phyloP scores from a whole-genome alignment of 2,329 filamentous ascomycete genomes.

The Trichoderma sp. region DNA sequence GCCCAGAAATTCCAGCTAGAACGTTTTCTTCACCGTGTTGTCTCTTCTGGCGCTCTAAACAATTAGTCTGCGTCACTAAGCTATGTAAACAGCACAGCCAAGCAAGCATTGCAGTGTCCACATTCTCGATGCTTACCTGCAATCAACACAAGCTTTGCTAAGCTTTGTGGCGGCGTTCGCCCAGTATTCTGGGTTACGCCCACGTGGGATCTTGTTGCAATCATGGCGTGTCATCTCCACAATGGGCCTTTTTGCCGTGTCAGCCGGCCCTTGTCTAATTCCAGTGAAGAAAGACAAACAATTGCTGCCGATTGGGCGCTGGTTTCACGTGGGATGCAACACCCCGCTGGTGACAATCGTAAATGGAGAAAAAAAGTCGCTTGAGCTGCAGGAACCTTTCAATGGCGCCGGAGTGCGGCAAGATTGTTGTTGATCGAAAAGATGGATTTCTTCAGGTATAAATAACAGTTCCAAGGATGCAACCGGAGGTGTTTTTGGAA shows the following conservation, averaged over 20 bases:
- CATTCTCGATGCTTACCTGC: neutral
- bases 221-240: neutral
- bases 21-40: neutral
- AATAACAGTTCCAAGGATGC: neutral
- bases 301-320: neutral
- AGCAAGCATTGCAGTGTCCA: neutral
- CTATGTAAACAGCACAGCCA: neutral
- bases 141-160: neutral
- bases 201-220: neutral
- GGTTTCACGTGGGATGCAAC: neutral
- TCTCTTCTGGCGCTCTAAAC: neutral
- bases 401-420: neutral
- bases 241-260: neutral
- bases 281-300: neutral
- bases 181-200: neutral
- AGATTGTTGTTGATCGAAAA: neutral
- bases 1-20: neutral
- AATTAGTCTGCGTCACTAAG: neutral
- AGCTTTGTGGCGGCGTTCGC: neutral
- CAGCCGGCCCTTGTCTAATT: neutral
- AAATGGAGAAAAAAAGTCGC: neutral
- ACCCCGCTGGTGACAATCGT: neutral
- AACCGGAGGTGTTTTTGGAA: neutral
- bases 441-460: neutral
- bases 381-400: neutral